Conservation (phyloP, 2,329 filamentous ascomycete species). For the Claviceps capensis region DNA sequence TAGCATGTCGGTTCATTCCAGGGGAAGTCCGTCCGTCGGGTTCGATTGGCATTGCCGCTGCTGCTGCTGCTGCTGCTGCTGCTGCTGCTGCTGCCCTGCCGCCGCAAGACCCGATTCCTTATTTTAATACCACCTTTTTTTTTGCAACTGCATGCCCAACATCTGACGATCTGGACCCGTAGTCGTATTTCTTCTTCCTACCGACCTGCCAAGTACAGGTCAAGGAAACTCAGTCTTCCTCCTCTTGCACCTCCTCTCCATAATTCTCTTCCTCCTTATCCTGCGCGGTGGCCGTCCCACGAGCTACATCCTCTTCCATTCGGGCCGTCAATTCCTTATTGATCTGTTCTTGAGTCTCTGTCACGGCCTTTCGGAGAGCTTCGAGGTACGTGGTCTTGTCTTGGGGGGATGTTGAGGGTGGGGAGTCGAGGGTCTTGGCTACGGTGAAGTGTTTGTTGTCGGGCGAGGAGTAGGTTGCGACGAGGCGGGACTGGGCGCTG, state of each 20-base stretch:
- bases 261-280: constrained; percentile 63
- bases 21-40: not conserved
- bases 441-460: constrained; percentile 33
- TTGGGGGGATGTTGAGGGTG: constrained; percentile 21
- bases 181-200: not conserved
- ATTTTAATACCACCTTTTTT: constrained; percentile 14
- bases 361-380: constrained; percentile 42
- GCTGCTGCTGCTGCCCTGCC: not conserved
- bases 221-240: constrained; percentile 24
- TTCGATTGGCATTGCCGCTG: not conserved
- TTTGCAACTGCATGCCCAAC: not conserved
- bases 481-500: constrained; percentile 16
- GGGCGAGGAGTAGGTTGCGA: constrained; percentile 41
- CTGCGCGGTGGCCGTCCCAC: constrained; percentile 25
- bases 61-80: not conserved
- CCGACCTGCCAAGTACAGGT: not conserved
- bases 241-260: constrained; percentile 68
- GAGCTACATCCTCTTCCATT: constrained; percentile 59
- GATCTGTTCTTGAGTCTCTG: constrained; percentile 47
- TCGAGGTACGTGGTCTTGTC: constrained; percentile 47
- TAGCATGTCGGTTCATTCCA: not conserved
- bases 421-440: constrained; percentile 22
- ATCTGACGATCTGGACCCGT: not conserved
- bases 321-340: constrained; percentile 58
- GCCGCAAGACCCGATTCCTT: constrained; percentile 6